A percentile compares a stretch with the other conserved stretches of the same genome.
Conservation (phyloP, 2,329 filamentous ascomycete genomes). For the Exserohilum turcica region DNA sequence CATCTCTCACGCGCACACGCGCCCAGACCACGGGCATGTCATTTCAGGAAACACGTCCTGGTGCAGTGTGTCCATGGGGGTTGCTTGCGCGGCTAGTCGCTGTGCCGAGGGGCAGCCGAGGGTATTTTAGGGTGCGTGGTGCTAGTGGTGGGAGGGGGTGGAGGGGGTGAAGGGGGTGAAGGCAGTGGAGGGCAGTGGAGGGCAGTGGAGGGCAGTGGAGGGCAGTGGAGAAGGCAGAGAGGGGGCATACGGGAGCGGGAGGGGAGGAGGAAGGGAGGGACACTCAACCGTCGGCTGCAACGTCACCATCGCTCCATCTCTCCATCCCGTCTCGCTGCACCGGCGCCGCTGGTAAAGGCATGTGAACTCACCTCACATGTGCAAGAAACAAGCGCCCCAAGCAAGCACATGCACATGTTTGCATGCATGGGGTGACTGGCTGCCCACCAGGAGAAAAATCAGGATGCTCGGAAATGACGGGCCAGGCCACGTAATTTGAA, state of each 20-base stretch:
- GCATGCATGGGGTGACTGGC: background rate
- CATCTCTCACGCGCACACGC: constrained; percentile 18
- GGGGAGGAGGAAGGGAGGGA: background rate
- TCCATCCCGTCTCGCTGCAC: no score
- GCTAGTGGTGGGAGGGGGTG: no score
- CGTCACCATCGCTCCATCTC: background rate
- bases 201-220: no score
- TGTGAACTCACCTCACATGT: no score
- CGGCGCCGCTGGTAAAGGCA: no score
- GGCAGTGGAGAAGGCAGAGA: background rate
- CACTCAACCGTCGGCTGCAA: no score
- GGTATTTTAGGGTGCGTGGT: no score
- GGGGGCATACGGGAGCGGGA: no score
- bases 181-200: no score
- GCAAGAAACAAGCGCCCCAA: no score
- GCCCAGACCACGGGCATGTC: constrained; percentile 24
- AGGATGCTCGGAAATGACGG: constrained; percentile 14
- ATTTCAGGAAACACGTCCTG: constrained; percentile 20
- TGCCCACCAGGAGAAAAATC: background rate
- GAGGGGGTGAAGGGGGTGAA: no score
- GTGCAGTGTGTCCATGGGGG: constrained; percentile 21
- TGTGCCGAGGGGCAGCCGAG: background rate
- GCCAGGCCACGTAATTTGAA: constrained; percentile 12
- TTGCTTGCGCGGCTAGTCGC: constrained; percentile 26
- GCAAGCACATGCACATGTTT: background rate